Base-by-base conservation (phyloP, 2,329 filamentous ascomycete genomes). In the Chaetoscypha palmicola region DNA sequence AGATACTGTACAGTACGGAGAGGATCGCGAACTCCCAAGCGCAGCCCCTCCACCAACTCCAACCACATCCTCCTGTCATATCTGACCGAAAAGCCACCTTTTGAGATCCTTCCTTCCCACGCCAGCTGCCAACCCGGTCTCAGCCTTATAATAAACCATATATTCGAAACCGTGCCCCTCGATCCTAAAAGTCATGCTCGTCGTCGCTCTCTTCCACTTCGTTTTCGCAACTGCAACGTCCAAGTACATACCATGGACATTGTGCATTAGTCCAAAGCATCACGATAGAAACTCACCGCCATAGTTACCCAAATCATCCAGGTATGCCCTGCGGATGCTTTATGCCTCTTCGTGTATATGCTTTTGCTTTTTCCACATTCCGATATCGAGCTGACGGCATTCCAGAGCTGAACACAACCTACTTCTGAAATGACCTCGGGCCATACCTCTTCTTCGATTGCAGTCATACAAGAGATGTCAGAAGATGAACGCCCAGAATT, bases 381-480 rank as follows among this genome's bases (percentile, higher is more conserved):
- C n/a, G 17, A n/a, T 33, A n/a, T 19, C 34, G 47, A 42, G 43
- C 51, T 51, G 45, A 52, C 40, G 14, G 20, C 32, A 44, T 38
- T 28, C 30, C 38, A 44, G 17, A 48, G 38, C 32, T 32, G 35
- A 41, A 34, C 21, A 21, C 40, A 12, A 34, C 4, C n/a, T n/a
- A n/a, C n/a, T 12, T 12, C 17, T 43, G 45, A 42, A 32, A 61
- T 61, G 58, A 38, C 57, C 17, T 46, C 55, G 9, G 57, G 48
- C 47, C 59, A 61, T 40, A 54, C 30, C 23, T 36, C 41, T 40
- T 52, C 57, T 46, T 50, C 53, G 7, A 42, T 58, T 32, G 53
- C 58, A 46, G 40, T 54, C 23, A 62, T 61, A 14, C 38, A 54
- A 22, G 59, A 60, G 38, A 49, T 54, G 34, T 51, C 51, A 20